These are phyloP conservation scores for Anacardium occidentale DNA, from an alignment of 345 rosid species.

Conservation along the genomic window DNA sequence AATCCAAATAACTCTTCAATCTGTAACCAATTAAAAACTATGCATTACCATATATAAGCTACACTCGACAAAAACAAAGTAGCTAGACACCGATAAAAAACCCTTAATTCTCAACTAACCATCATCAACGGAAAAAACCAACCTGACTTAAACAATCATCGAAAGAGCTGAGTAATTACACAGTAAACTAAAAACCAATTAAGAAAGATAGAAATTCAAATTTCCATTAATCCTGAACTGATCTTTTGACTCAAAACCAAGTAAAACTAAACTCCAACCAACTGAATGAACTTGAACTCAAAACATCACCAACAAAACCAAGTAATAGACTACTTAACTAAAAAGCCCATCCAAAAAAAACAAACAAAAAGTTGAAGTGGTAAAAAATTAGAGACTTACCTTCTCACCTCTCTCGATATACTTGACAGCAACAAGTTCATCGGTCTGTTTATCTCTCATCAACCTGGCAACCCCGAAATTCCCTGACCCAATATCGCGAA, in stretches of 20 bases:
- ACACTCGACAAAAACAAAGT: neutral
- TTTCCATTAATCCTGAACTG: neutral
- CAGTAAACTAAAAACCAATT: no score
- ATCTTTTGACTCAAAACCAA: neutral
- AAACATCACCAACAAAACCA: neutral
- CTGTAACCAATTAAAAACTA: neutral
- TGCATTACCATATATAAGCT: neutral
- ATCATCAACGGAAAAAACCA: no score
- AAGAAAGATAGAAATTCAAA: neutral
- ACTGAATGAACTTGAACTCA: neutral
- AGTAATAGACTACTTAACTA: neutral
- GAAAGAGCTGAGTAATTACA: no score
- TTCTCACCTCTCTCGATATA: slow-evolving; percentile 86
- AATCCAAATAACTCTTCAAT: neutral
- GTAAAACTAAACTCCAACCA: neutral
- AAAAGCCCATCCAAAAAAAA: neutral
- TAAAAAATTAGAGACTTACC: slow-evolving; percentile 38
- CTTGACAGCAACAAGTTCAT: slow-evolving; percentile 83
- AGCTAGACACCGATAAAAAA: neutral
- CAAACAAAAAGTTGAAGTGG: neutral
- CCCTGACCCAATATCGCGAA: slow-evolving; percentile 73
- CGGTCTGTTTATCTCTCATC: slow-evolving; percentile 69
- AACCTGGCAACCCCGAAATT: slow-evolving; percentile 77
- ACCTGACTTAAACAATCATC: no score
- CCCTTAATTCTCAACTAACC: neutral